Conservation (phyloP, 208 protist species). For the Herpetomonas tarakana region DNA sequence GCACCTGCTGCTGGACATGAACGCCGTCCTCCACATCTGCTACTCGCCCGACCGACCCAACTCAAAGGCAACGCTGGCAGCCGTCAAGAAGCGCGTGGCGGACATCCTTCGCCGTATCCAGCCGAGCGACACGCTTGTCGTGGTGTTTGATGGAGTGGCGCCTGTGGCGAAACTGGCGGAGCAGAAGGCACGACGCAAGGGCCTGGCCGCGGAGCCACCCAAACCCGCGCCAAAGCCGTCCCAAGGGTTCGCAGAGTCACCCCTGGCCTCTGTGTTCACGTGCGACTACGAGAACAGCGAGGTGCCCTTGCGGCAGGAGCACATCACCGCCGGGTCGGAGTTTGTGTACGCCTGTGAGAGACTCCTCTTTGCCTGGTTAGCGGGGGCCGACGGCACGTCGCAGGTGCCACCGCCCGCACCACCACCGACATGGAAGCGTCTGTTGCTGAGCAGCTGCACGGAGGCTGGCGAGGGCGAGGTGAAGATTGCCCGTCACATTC, state of each 20-base stretch:
- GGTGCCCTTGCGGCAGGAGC: conserved; percentile 44
- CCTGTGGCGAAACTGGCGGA: conserved; percentile 62
- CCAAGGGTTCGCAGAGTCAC: background rate
- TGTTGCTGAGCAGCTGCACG: conserved; percentile 36
- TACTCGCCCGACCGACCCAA: conserved; percentile 25
- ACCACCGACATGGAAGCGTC: conserved; percentile 10
- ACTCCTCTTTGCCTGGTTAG: conserved; percentile 16
- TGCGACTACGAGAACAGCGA: conserved; percentile 35
- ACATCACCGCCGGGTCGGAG: conserved; percentile 68
- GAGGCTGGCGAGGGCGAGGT: conserved; percentile 81
- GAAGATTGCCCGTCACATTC: conserved; percentile 67
- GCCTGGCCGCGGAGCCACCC: conserved; percentile 13
- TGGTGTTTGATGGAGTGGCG: conserved; percentile 79
- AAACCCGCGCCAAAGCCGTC: background rate
- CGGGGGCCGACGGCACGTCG: background rate
- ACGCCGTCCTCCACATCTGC: conserved; percentile 58
- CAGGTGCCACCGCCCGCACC: background rate
- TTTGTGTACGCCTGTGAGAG: conserved; percentile 77
- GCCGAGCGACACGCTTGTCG: conserved; percentile 36
- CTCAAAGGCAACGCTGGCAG: conserved; percentile 30
- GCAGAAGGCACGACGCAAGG: conserved; percentile 60
- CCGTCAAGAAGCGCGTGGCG: conserved; percentile 27
- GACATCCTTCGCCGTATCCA: conserved; percentile 33
- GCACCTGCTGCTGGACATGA: conserved; percentile 88
- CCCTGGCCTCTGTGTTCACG: conserved; percentile 24